Evolutionary conservation across 768 basidiomycete species (phyloP).

Genomic region (Sarcodon aspratus): DNA sequence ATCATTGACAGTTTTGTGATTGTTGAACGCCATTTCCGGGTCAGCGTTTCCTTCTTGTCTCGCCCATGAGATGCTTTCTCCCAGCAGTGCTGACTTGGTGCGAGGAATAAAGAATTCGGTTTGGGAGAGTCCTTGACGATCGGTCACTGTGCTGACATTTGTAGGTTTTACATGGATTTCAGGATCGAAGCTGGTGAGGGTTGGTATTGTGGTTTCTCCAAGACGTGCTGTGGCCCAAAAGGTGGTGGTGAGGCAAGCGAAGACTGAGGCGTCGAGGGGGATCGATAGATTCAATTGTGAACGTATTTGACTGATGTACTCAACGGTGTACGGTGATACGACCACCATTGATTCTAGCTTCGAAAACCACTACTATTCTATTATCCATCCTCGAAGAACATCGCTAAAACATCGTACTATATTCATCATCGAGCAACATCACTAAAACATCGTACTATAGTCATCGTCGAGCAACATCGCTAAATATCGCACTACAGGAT

Average conservation of each 20-base stretch:
- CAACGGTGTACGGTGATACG: not conserved
- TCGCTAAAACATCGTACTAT: no score
- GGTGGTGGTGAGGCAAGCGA: slow-evolving; percentile 22
- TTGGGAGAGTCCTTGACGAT: no score
- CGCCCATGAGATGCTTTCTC: slow-evolving; percentile 22
- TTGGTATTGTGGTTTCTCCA: slow-evolving; percentile 29
- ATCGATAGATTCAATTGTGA: not conserved
- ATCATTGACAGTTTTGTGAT: slow-evolving; percentile 18
- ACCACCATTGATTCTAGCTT: no score
- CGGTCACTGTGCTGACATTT: slow-evolving; percentile 7
- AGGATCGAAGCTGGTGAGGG: no score
- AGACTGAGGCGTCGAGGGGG: slow-evolving; percentile 13
- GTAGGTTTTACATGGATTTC: slow-evolving; percentile 15
- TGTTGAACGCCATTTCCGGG: slow-evolving; percentile 12
- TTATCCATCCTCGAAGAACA: no score
- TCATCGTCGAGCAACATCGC: no score
- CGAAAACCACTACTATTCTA: no score
- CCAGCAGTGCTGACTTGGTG: slow-evolving; percentile 15
- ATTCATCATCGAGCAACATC: no score
- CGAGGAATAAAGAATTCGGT: slow-evolving; percentile 17
- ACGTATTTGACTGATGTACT: no score
- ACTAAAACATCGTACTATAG: no score
- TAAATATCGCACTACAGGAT: no score
- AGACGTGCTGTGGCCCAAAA: no score
- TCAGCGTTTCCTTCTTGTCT: slow-evolving; percentile 15